Percentiles rank a stretch among this genome's conserved stretches.
phyloP scores from a whole-genome alignment of 208 protist genomes.

The Naegleria fowleri region DNA sequence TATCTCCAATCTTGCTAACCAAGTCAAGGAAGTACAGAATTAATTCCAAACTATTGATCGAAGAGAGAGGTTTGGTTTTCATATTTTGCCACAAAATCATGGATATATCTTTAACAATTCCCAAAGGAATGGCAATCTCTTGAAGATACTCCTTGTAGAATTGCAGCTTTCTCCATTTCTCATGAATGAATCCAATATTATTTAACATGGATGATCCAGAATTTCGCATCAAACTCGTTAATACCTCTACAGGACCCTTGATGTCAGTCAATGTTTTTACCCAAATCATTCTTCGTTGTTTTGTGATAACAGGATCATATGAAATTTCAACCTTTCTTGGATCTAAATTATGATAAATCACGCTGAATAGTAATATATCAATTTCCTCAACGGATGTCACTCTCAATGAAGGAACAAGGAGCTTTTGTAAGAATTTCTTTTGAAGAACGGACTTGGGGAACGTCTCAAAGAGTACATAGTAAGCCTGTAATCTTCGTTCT shows the following conservation, averaged over 20 bases:
- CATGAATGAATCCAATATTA: not conserved
- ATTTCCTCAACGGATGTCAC: not conserved
- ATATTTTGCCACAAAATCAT: not conserved
- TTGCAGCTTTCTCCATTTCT: not conserved
- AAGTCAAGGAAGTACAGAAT: not conserved
- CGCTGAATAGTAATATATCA: not conserved
- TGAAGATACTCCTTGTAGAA: not conserved
- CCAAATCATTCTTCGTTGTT: not conserved
- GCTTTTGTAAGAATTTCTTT: not conserved
- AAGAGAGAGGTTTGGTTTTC: not conserved
- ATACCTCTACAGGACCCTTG: not conserved
- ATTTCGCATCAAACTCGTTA: not conserved
- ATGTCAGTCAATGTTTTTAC: not conserved
- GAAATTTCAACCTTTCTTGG: not conserved
- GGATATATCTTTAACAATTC: not conserved
- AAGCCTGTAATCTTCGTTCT: not conserved
- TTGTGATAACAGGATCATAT: not conserved
- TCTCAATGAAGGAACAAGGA: not conserved
- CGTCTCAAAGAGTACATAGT: conserved; percentile 6
- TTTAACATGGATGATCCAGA: not conserved
- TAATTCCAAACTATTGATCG: not conserved
- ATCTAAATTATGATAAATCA: not conserved
- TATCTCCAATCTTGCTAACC: not conserved
- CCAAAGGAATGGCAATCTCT: not conserved
- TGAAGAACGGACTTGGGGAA: not conserved